phyloP scores from a whole-genome alignment of 1,284 basidiomycete genomes.

The Heterobasidion occidentale region DNA sequence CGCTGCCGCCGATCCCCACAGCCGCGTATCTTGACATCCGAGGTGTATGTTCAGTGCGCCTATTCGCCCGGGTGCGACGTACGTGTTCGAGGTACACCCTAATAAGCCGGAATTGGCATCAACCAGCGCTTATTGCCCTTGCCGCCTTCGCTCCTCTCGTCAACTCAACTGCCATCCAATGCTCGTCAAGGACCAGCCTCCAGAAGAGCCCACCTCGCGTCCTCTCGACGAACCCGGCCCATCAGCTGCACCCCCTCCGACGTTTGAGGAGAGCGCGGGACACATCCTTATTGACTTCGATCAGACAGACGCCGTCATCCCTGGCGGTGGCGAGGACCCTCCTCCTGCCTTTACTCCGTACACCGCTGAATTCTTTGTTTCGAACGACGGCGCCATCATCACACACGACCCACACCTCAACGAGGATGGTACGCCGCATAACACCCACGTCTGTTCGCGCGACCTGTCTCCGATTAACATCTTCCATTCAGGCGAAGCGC shows the following conservation, averaged over 20 bases:
- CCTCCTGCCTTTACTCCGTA: constrained; percentile 60
- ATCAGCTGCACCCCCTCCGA: constrained; percentile 19
- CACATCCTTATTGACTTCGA: constrained; percentile 20
- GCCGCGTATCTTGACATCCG: no score
- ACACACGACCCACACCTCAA: constrained; percentile 70
- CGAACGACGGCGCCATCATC: constrained; percentile 42
- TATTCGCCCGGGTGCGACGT: background rate
- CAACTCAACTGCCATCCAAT: no score
- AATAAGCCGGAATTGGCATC: background rate
- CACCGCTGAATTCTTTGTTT: constrained; percentile 49
- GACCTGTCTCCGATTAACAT: constrained; percentile 53
- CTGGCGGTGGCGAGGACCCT: constrained; percentile 30
- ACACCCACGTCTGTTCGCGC: background rate
- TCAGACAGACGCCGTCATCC: constrained; percentile 9
- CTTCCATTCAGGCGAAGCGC: constrained; percentile 51
- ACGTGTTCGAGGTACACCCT: no score
- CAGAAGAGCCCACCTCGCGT: background rate
- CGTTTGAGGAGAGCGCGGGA: constrained; percentile 22
- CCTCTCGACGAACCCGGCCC: constrained; percentile 3
- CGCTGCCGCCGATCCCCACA: no score
- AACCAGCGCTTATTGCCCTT: no score
- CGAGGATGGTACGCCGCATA: constrained; percentile 49
- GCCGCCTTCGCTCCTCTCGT: no score
- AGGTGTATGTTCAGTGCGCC: no score
- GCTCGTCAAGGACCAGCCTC: background rate